These are phyloP conservation scores for Rhizophagus sp. DNA, from an alignment of 192 early-diverging fungal genomes.

Conservation along the genomic window DNA sequence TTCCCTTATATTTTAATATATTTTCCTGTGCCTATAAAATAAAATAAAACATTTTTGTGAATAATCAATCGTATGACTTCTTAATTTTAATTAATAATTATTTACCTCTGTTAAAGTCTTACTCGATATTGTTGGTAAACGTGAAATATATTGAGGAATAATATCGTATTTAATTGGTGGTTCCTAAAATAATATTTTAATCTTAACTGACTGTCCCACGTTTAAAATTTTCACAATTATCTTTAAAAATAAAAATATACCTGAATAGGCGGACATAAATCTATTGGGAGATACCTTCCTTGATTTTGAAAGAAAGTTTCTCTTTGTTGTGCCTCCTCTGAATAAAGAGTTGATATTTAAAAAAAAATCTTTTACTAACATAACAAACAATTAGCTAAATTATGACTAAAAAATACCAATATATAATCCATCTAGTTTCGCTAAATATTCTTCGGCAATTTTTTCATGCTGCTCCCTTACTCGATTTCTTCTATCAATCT, in stretches of 20 bases:
- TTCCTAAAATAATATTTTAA: conserved; percentile 5
- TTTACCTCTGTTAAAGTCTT: conserved; percentile 18
- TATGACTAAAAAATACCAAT: conserved; percentile 5
- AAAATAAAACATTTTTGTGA: background rate
- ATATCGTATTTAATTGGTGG: conserved; percentile 19
- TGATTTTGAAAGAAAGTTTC: conserved; percentile 21
- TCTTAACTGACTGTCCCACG: background rate
- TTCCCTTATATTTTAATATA: conserved; percentile 7
- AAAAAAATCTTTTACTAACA: background rate
- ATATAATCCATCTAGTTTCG: conserved; percentile 30
- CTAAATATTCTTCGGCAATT: conserved; percentile 26
- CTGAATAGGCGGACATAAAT: conserved; percentile 26
- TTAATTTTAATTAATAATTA: background rate
- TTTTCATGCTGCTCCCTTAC: conserved; percentile 26
- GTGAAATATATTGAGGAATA: background rate
- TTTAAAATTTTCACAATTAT: background rate
- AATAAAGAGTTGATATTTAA: background rate
- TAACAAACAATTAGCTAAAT: background rate
- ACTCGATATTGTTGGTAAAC: conserved; percentile 3
- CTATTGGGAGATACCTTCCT: conserved; percentile 24
- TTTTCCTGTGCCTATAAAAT: conserved; percentile 14
- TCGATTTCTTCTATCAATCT: conserved; percentile 30
- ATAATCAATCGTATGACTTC: background rate
- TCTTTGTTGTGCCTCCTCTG: conserved; percentile 23
- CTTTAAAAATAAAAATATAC: background rate